Evolutionary conservation across 2,329 filamentous ascomycete species (phyloP).

Genomic region (Penicillium sp.): DNA sequence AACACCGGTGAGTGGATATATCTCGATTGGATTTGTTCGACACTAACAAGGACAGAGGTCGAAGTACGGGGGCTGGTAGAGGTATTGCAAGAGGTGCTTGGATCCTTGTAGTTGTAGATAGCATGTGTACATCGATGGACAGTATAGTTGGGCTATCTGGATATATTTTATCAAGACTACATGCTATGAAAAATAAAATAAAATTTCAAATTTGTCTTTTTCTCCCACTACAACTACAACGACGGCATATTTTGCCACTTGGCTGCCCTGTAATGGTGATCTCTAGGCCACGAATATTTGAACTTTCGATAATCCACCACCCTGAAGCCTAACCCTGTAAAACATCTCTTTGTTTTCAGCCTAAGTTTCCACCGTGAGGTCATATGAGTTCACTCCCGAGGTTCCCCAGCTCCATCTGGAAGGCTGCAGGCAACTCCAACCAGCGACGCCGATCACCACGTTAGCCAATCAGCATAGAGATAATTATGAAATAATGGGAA

Average conservation of each 20-base stretch:
- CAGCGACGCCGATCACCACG: conserved; percentile 11
- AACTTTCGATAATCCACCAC: conserved; percentile 17
- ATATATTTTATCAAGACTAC: neutral
- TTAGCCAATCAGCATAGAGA: conserved; percentile 11
- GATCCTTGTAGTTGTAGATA: neutral
- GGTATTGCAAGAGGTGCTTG: conserved; percentile 18
- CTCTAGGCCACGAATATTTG: neutral
- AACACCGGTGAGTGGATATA: conserved; percentile 58
- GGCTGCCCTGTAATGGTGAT: neutral
- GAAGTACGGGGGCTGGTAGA: conserved; percentile 22
- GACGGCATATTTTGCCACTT: neutral
- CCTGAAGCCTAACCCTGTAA: conserved; percentile 1
- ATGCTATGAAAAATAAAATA: too few species aligned
- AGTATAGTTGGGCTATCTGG: neutral
- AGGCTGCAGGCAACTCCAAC: conserved; percentile 17
- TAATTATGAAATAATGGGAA: conserved; percentile 2
- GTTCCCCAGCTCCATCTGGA: conserved; percentile 7
- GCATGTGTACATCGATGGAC: neutral
- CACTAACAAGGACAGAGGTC: conserved; percentile 18
- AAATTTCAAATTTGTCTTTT: neutral
- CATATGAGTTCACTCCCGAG: conserved; percentile 8
- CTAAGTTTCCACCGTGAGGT: conserved; percentile 8
- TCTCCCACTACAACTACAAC: neutral
- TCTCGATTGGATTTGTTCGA: neutral
- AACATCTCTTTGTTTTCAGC: conserved; percentile 3